Conservation (phyloP, 192 early-diverging fungal genomes). For the Funneliformis geosporum region DNA sequence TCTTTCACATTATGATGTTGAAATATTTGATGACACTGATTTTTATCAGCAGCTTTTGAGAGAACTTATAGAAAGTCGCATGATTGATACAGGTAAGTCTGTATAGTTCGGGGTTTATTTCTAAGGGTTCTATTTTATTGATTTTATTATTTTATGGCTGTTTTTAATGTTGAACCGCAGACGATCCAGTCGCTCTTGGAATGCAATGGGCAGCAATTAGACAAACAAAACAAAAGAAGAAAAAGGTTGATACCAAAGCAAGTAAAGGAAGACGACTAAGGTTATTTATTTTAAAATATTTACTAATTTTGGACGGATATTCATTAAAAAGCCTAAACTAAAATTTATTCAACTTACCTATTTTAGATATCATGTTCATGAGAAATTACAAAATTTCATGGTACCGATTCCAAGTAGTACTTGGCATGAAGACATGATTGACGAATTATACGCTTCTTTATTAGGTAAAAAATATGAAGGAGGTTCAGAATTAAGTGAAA, state of each 20-base stretch:
- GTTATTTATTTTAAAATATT: conserved; percentile 31
- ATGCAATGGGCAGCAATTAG: conserved; percentile 85
- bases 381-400: conserved; percentile 97
- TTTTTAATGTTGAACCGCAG: conserved; percentile 42
- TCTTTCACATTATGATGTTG: conserved; percentile 72
- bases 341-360: not conserved
- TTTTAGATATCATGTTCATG: conserved; percentile 87
- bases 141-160: not conserved
- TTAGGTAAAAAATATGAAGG: conserved; percentile 63
- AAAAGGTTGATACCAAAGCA: conserved; percentile 84
- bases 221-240: conserved; percentile 71
- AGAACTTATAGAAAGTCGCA: conserved; percentile 92
- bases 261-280: conserved; percentile 90
- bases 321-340: not conserved
- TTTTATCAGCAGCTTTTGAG: conserved; percentile 93
- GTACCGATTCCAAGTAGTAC: conserved; percentile 81
- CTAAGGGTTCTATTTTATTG: not conserved
- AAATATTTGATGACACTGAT: conserved; percentile 96
- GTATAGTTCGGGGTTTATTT: not conserved
- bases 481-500: not conserved
- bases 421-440: conserved; percentile 94
- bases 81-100: conserved; percentile 66
- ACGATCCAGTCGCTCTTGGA: conserved; percentile 80
- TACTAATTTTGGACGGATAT: not conserved
- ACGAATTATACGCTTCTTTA: conserved; percentile 85